Evolutionary conservation across 176 grass and related monocot species (phyloP), one percentile per base, ranked within the genome.

Genomic region (Aegilops bicornis): DNA sequence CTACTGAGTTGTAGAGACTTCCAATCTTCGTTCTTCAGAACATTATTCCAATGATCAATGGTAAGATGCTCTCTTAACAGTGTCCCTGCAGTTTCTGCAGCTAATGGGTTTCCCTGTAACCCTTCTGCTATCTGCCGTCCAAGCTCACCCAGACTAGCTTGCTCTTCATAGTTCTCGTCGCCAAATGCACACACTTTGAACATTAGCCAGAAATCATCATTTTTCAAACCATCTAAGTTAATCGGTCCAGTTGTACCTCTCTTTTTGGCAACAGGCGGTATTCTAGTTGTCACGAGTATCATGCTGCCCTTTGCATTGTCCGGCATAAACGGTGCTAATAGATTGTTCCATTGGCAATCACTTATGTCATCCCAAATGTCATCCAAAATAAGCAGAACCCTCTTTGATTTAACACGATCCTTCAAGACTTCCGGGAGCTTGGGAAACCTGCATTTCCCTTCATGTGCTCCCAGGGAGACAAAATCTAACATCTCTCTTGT

Each of bases 101-200:
- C 89, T 70, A 91, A 84, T n/a, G 85, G 89, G 4, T 64, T 73
- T 2, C 89, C 75, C 0, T 62, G 4, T 72, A 91, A 77, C 7
- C 36, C 39, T 1, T 67, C 1, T 10, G 31, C 73, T 83, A 91
- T 84, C 29, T 81, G 13, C 4, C 0, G 3, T 8, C 80, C 89
- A 88, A 69, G 9, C 15, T 3, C 20, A 0, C 30, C 22, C 11
- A 91, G 52, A 30, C 69, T 74, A 19, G 0, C 3, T 65, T 43
- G 22, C 17, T 10, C 52, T 16, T 52, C 16, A 40, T 76, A 22
- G 0, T 84, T 68, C 2, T 29, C 85, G 60, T 87, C 85, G 80
- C 81, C 76, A 61, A 91, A 88, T 60, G 89, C 73, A 67, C 42
- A 88, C 20, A 11, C 0, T 68, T 77, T 76, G 22, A 76, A 88